Evolutionary conservation across 768 basidiomycete genomes (phyloP), one percentile per base, ranked within the genome.

Genomic region (Psilocybe subaeruginosa): DNA sequence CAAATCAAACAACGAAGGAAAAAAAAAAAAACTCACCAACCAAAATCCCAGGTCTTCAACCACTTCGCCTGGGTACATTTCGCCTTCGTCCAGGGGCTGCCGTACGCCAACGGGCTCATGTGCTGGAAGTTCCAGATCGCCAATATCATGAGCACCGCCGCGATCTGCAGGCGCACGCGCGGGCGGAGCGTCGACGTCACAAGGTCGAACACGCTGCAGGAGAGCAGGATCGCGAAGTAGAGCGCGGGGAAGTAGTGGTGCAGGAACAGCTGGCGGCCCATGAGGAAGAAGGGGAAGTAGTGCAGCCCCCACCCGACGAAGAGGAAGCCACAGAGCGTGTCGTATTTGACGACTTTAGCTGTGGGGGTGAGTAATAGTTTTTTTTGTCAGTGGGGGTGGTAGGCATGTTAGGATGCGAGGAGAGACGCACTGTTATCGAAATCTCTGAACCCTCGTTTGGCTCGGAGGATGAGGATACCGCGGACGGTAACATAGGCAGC

Each of bases 201-300:
- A 50, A 95, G 82, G 74, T 99, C 97, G 68, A 99, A 98, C 2
- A 90, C 81, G 3, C 80, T 80, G 56, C 90, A 90, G 29, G 82
- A 82, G 23, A 94, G 79, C 11, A 99, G 84, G 66, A 94, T 86
- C n/a, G 91, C 88, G 66, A 92, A 96, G 71, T 95, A 97, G n/a
- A 99, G 80, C 0, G 96, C 95, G 0, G 97, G 97, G 77, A 99
- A 91, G 73, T 99, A 99, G 77, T 99, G 97, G 72, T 99, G 97
- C 23, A 99, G 77, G 85, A 99, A 99, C 49, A 99, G 88, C 70
- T 99, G 97, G 19, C 97, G 94, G 46, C 84, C 79, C 97, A 99
- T 99, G 66, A 99, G 80, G 86, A 88, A 99, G 85, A 99, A 99
- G 12, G 97, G 97, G 71, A 93, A 82, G 77, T 97, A 99, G 78